Percentiles rank a stretch among this genome's conserved stretches.
phyloP scores from a whole-genome alignment of 2,329 filamentous ascomycete genomes.

The Beauveria sp. region DNA sequence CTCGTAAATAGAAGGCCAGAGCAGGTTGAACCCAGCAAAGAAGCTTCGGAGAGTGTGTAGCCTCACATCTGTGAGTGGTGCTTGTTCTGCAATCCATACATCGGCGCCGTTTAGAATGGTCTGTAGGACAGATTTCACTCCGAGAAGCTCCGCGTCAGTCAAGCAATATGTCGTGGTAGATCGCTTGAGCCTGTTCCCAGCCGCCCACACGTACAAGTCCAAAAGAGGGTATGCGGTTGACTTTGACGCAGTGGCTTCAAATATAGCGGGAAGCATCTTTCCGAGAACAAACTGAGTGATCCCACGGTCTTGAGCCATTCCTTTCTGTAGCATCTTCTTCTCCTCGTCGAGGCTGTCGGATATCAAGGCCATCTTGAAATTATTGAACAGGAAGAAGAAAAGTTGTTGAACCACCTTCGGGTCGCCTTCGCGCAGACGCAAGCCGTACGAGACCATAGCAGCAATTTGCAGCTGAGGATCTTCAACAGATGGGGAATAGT shows the following conservation, averaged over 20 bases:
- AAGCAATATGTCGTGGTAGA: slow-evolving; percentile 17
- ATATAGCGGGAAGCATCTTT: slow-evolving; percentile 48
- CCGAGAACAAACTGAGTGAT: slow-evolving; percentile 41
- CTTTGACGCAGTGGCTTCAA: slow-evolving; percentile 29
- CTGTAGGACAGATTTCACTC: slow-evolving; percentile 8
- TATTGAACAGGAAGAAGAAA: slow-evolving; percentile 51
- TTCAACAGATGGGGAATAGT: slow-evolving; percentile 47
- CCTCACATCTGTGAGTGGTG: slow-evolving; percentile 13
- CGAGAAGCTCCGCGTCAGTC: slow-evolving; percentile 6
- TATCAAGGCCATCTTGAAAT: slow-evolving; percentile 47
- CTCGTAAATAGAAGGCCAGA: slow-evolving; percentile 16
- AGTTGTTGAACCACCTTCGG: slow-evolving; percentile 38
- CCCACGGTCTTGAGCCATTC: slow-evolving; percentile 34
- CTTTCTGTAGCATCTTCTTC: slow-evolving; percentile 35
- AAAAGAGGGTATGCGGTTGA: slow-evolving; percentile 39
- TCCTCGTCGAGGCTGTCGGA: slow-evolving; percentile 42
- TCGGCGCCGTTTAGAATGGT: slow-evolving; percentile 19
- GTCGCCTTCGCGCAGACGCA: slow-evolving; percentile 47
- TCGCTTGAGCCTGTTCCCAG: slow-evolving; percentile 27
- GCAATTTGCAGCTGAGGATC: slow-evolving; percentile 51
- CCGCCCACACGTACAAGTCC: slow-evolving; percentile 40
- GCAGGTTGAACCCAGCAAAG: slow-evolving; percentile 13
- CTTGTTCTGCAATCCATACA: slow-evolving; percentile 4
- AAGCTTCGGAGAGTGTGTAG: slow-evolving; percentile 19
- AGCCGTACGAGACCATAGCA: slow-evolving; percentile 46